Percentiles rank a stretch among this genome's conserved stretches.
These are phyloP conservation scores for Fusarium keratoplasticum DNA, from an alignment of 2,329 filamentous ascomycete genomes.

Conservation along the genomic window DNA sequence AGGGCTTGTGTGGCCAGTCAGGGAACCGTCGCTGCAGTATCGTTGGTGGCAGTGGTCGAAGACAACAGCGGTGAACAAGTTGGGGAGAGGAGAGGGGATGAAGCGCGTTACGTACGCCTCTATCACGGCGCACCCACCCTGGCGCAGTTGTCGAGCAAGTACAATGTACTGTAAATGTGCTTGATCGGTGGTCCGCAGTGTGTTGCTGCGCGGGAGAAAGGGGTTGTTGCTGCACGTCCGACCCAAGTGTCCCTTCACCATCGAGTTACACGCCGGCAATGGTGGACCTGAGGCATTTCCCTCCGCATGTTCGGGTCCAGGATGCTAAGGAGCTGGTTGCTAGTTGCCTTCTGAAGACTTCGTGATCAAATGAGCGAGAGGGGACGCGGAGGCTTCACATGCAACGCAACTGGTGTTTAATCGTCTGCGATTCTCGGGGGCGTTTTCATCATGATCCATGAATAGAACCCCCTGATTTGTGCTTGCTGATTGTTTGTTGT, in stretches of 20 bases:
- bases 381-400: not conserved
- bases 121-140: slow-evolving; percentile 31
- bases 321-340: not conserved
- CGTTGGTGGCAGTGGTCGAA: slow-evolving; percentile 30
- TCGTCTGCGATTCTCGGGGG: not conserved
- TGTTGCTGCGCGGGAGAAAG: slow-evolving; percentile 37
- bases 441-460: not conserved
- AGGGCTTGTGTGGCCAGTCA: slow-evolving; percentile 35
- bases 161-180: slow-evolving; percentile 14
- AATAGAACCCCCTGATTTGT: slow-evolving; percentile 1
- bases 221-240: slow-evolving; percentile 29
- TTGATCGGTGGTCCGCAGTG: slow-evolving; percentile 21
- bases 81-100: slow-evolving; percentile 22
- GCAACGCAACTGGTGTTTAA: not conserved
- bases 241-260: slow-evolving; percentile 10
- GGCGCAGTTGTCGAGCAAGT: slow-evolving; percentile 37
- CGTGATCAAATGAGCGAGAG: not conserved
- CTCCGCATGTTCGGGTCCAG: slow-evolving; percentile 41
- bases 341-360: not conserved
- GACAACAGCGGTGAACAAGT: slow-evolving; percentile 42
- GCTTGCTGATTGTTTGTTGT: not conserved
- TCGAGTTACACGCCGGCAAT: slow-evolving; percentile 27
- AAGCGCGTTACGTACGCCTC: slow-evolving; percentile 33
- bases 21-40: slow-evolving; percentile 14
- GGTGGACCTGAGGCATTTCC: slow-evolving; percentile 51